A percentile compares a stretch with the other conserved stretches of the same genome.
Conservation (phyloP, 495 filamentous ascomycete species). For the Astrocystis sublimbata region DNA sequence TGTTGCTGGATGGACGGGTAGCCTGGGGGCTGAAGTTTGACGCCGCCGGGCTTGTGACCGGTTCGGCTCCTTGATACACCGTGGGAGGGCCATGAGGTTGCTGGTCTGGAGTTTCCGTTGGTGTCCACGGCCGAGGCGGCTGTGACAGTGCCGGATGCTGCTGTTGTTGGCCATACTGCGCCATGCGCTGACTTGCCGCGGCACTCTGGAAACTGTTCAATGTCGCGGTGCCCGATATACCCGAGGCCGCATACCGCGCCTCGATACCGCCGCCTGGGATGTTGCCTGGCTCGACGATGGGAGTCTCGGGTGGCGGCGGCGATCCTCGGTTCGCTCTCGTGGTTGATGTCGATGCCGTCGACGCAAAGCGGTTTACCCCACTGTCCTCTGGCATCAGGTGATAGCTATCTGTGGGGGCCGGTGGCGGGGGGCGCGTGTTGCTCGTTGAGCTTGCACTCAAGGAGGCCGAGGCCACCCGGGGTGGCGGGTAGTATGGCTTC, state of each 20-base stretch:
- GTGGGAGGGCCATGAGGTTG: constrained; percentile 91
- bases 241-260: constrained; percentile 83
- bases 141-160: constrained; percentile 39
- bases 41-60: constrained; percentile 41
- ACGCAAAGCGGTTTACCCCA: constrained; percentile 75
- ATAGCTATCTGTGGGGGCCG: constrained; percentile 24
- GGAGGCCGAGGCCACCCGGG: constrained; percentile 51
- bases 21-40: constrained; percentile 34
- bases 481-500: constrained; percentile 52
- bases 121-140: constrained; percentile 84
- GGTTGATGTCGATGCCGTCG: constrained; percentile 88
- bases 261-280: constrained; percentile 78
- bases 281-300: constrained; percentile 71
- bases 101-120: constrained; percentile 85
- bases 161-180: constrained; percentile 60
- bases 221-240: constrained; percentile 81
- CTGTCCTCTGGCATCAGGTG: constrained; percentile 39
- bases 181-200: constrained; percentile 73
- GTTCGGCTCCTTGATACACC: constrained; percentile 81
- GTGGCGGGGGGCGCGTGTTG: constrained; percentile 30
- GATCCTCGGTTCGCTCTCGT: constrained; percentile 90
- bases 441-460: constrained; percentile 38
- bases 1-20: constrained; percentile 30
- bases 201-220: constrained; percentile 77
- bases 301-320: constrained; percentile 93